These are phyloP conservation scores for Penstemon newberryi DNA, from an alignment of 257 asterid genomes.

Conservation along the genomic window DNA sequence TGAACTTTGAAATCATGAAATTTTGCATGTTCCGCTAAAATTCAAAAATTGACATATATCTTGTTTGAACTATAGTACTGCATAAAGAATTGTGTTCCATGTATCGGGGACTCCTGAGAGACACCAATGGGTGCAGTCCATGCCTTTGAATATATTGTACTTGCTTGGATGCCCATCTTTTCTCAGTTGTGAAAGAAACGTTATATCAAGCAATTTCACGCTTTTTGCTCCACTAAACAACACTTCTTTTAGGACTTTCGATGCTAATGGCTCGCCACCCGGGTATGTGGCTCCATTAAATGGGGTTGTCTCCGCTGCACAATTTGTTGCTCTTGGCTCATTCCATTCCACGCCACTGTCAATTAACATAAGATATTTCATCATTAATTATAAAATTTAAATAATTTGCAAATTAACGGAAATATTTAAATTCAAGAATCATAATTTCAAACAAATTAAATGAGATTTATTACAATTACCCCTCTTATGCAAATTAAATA, in stretches of 20 bases:
- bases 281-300: conserved; percentile 4
- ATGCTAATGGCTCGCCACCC: background rate
- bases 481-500: no score
- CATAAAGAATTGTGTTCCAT: conserved; percentile 55
- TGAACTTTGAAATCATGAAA: background rate
- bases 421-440: no score
- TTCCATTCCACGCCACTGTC: conserved; percentile 14
- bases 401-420: no score
- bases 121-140: conserved; percentile 75
- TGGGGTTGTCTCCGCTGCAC: conserved; percentile 5
- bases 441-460: no score
- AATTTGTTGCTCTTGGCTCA: conserved; percentile 7
- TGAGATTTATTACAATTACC: no score
- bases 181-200: conserved; percentile 51
- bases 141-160: conserved; percentile 38
- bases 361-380: no score
- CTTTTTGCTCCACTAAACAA: conserved; percentile 17
- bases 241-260: conserved; percentile 3
- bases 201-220: conserved; percentile 45
- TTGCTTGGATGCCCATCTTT: conserved; percentile 57
- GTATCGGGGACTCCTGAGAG: conserved; percentile 59
- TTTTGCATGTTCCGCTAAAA: background rate
- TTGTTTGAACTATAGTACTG: conserved; percentile 7
- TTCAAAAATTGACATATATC: no score
- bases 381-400: no score